Evolutionary conservation across 805 yeast species (phyloP).

Genomic region (Starmerella khaoyaiensis): DNA sequence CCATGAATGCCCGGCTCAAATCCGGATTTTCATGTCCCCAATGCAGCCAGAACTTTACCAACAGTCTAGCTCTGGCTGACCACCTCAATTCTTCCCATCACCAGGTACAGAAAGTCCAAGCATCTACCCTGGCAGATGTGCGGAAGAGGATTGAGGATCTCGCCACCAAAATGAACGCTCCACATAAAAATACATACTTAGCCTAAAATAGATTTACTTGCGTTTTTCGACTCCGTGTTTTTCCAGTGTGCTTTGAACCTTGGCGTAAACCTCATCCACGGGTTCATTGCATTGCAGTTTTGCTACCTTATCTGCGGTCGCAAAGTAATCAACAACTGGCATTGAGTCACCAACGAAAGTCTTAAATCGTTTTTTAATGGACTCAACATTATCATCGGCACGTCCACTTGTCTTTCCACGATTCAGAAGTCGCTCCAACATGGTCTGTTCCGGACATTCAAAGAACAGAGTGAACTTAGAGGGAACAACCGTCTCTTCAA

Average conservation of each 20-base stretch:
- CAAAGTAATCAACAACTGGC: conserved; percentile 85
- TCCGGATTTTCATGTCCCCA: conserved; percentile 40
- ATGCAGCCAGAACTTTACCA: conserved; percentile 72
- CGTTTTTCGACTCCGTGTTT: conserved; percentile 25
- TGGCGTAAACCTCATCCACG: conserved; percentile 60
- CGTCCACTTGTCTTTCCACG: conserved; percentile 95
- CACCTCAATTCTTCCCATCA: conserved; percentile 70
- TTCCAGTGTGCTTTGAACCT: conserved; percentile 55
- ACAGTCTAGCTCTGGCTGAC: conserved; percentile 66
- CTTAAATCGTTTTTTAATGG: conserved; percentile 77
- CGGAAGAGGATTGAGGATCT: conserved; percentile 30
- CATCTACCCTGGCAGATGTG: conserved; percentile 40
- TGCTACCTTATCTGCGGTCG: conserved; percentile 59
- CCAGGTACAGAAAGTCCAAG: conserved; percentile 29
- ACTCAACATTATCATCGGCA: conserved; percentile 81
- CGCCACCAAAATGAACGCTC: conserved; percentile 22
- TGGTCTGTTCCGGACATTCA: conserved; percentile 61
- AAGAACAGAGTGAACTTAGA: conserved; percentile 32
- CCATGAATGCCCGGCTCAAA: too few species aligned
- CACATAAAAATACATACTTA: conserved; percentile 2
- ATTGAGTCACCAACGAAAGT: conserved; percentile 77
- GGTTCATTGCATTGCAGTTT: conserved; percentile 66
- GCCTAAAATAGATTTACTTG: too few species aligned
- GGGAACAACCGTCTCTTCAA: conserved; percentile 53
- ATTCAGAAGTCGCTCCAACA: conserved; percentile 72